Evolutionary conservation across 169 alveolate species (phyloP).

Genomic region (Plasmodium cynomolgi): DNA sequence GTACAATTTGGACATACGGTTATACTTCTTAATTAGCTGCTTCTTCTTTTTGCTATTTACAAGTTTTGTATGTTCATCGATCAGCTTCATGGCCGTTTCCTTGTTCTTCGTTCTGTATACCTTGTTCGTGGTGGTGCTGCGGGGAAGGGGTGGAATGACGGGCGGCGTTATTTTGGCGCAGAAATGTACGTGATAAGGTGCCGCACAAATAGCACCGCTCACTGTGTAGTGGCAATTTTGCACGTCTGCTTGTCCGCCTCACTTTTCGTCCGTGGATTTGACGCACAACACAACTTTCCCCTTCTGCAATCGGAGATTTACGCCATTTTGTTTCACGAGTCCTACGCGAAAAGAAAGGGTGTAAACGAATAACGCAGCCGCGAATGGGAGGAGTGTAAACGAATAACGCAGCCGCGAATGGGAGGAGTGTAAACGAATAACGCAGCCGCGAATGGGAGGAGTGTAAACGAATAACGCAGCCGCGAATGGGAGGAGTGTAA

Average conservation of each 20-base stretch:
- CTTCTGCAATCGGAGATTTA: conserved; percentile 25
- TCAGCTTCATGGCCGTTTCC: conserved; percentile 8
- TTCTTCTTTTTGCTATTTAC: neutral
- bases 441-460: neutral
- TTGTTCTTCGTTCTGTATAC: conserved; percentile 13
- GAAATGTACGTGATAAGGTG: neutral
- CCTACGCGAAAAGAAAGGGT: neutral
- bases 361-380: neutral
- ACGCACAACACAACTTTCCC: conserved; percentile 43
- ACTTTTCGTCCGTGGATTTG: conserved; percentile 14
- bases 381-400: neutral
- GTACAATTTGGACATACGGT: conserved; percentile 54
- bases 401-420: too few species aligned
- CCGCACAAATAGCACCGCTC: neutral
- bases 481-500: neutral
- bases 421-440: neutral
- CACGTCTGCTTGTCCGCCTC: neutral
- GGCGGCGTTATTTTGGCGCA: neutral
- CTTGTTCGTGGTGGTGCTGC: conserved; percentile 11
- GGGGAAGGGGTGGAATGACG: neutral
- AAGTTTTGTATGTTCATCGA: conserved; percentile 3
- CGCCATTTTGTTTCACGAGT: conserved; percentile 24
- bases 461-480: too few species aligned
- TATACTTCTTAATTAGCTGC: conserved; percentile 24
- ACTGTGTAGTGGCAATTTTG: neutral